phyloP scores from a whole-genome alignment of 441 rosid genomes.

The Brassica hybrid region DNA sequence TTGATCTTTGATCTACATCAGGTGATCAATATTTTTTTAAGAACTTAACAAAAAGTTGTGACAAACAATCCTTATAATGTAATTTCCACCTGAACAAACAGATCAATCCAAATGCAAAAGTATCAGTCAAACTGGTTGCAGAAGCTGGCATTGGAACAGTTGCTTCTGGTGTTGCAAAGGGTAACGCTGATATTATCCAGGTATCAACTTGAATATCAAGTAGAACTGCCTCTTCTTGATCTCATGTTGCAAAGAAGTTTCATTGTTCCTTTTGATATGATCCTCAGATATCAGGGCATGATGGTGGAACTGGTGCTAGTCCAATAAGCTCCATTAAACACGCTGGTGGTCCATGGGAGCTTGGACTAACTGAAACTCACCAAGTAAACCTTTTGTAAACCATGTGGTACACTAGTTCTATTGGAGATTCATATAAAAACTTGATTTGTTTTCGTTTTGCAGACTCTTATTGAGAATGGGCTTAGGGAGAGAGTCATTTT shows the following conservation, averaged over 20 bases:
- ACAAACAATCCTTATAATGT: constrained; percentile 7
- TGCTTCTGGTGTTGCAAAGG: constrained; percentile 99
- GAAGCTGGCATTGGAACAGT: constrained; percentile 99
- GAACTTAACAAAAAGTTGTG: constrained; percentile 1
- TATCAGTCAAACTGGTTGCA: constrained; percentile 97
- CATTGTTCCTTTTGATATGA: constrained; percentile 28
- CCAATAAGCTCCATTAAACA: constrained; percentile 99
- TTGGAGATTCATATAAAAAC: too few relatives aligned
- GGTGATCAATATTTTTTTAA: constrained; percentile 51
- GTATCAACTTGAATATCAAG: constrained; percentile 42
- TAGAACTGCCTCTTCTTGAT: background rate
- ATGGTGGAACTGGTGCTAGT: constrained; percentile 99
- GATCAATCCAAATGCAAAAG: constrained; percentile 98
- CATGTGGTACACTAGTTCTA: too few relatives aligned
- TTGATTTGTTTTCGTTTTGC: too few relatives aligned
- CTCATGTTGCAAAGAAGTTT: background rate
- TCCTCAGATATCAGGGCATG: constrained; percentile 95
- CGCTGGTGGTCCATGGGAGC: too few relatives aligned
- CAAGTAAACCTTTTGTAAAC: too few relatives aligned
- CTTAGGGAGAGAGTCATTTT: constrained; percentile 97
- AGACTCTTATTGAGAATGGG: constrained; percentile 94
- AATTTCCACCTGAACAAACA: constrained; percentile 44
- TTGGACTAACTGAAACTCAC: too few relatives aligned
- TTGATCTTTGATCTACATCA: constrained; percentile 97
- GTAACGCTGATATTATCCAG: constrained; percentile 98